phyloP scores from a whole-genome alignment of 2,329 filamentous ascomycete genomes.

The Apiospora marii region DNA sequence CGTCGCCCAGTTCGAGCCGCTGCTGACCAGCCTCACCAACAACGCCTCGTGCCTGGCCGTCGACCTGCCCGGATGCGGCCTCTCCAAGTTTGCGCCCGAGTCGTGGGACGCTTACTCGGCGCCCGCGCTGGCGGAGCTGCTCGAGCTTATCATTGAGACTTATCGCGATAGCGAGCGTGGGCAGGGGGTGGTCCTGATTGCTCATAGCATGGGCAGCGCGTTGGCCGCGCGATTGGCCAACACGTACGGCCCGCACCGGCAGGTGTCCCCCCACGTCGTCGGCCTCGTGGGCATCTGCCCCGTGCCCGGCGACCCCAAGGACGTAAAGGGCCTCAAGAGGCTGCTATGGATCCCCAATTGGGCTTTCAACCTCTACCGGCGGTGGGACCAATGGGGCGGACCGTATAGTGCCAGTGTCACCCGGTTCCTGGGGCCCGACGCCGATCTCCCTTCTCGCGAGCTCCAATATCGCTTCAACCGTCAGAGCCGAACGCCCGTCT shows the following conservation, averaged over 20 bases:
- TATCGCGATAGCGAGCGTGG: slow-evolving; percentile 76
- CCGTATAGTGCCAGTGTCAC: slow-evolving; percentile 78
- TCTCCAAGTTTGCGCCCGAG: slow-evolving; percentile 76
- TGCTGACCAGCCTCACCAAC: slow-evolving; percentile 83
- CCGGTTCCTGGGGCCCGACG: slow-evolving; percentile 75
- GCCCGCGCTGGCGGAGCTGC: slow-evolving; percentile 76
- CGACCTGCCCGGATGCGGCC: slow-evolving; percentile 89
- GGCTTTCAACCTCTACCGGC: slow-evolving; percentile 79
- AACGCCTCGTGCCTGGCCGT: slow-evolving; percentile 85
- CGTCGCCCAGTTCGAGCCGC: slow-evolving; percentile 82
- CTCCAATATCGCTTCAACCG: slow-evolving; percentile 80
- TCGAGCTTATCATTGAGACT: slow-evolving; percentile 77
- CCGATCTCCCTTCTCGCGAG: slow-evolving; percentile 70
- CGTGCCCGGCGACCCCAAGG: slow-evolving; percentile 68
- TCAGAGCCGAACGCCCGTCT: slow-evolving; percentile 84
- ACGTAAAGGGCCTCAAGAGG: slow-evolving; percentile 55
- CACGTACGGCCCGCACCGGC: slow-evolving; percentile 53
- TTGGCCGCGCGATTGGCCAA: slow-evolving; percentile 75
- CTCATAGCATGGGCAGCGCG: slow-evolving; percentile 90
- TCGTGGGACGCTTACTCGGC: slow-evolving; percentile 82
- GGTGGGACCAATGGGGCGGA: slow-evolving; percentile 82
- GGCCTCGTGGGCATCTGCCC: slow-evolving; percentile 87
- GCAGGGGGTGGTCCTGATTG: slow-evolving; percentile 82
- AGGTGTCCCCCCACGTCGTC: slow-evolving; percentile 70
- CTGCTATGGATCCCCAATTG: slow-evolving; percentile 74